Evolutionary conservation across 768 basidiomycete genomes (phyloP).

Genomic region (Tylopilus plumbeoviolaceoides): DNA sequence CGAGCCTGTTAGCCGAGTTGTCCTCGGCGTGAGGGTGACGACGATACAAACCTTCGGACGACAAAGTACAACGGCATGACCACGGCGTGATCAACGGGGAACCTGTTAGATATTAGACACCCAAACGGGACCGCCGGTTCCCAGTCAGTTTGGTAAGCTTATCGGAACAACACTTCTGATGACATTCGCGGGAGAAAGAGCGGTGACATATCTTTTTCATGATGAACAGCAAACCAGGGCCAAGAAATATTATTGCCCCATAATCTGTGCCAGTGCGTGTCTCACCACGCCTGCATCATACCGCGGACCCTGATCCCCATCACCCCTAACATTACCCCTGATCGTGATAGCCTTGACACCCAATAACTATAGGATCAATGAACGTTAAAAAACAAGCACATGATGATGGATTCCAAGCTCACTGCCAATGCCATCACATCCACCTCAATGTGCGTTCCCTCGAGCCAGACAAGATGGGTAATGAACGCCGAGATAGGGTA

Average conservation of each 20-base stretch:
- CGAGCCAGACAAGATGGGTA: constrained; percentile 79
- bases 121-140: not conserved
- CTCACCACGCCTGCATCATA: constrained; percentile 48
- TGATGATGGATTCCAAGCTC: constrained; percentile 21
- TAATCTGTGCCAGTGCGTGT: constrained; percentile 37
- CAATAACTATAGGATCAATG: constrained; percentile 37
- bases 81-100: not conserved
- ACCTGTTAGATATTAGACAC: not conserved
- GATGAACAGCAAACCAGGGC: not conserved
- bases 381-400: constrained; percentile 1
- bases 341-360: constrained; percentile 60
- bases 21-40: not conserved
- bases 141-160: not conserved
- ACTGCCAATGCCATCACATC: constrained; percentile 62
- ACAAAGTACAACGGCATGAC: not conserved
- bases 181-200: constrained; percentile 10
- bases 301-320: constrained; percentile 26
- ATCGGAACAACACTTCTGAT: not conserved
- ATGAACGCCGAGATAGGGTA: constrained; percentile 80
- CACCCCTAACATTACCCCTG: constrained; percentile 22
- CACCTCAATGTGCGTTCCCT: constrained; percentile 57
- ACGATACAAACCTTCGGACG: not conserved
- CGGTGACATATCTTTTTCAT: not conserved
- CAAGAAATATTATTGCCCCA: constrained; percentile 8
- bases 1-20: not conserved